Evolutionary conservation across 2,329 filamentous ascomycete genomes (phyloP), one percentile per base, ranked within the genome.

Genomic region (Fusarium pseudograminearum): DNA sequence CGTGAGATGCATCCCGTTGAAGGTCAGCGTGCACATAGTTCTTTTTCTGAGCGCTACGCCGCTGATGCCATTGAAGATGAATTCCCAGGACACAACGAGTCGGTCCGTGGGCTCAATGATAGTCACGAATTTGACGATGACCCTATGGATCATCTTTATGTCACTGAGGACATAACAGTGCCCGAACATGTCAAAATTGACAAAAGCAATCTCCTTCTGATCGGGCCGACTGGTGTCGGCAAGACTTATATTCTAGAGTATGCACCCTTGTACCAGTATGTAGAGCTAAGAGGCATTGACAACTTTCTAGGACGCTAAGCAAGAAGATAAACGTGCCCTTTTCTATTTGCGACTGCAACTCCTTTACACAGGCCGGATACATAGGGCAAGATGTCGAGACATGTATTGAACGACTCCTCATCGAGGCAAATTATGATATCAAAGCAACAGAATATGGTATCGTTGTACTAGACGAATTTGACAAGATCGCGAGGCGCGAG

Each of bases 341-440:
- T 76, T 94, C 93, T 67, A 97, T 97, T 80, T 95, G 93, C 65
- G 95, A 98, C 80, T 98, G 95, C 79, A 98, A 96, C 52, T 93
- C 94, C 8, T 94, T 98, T 69, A 98, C 95, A 0, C 95, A 98
- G 81, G 95, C 95, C 7, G 95, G 96, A 28, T 99, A 99, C 75
- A 98, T 99, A 72, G 96, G 96, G 31, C 95, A 98, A 77, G 96
- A 99, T 77, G 95, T 95, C n/a, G 96, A 99, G 77, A 91, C 93
- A 1, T 98, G 95, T 74, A 93, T 99, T 41, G 93, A 98, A 76
- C 87, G 96, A 45, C 85, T 99, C 28, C 85, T 99, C 12, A 92
- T 97, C 57, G 94, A 97, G 62, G 90, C 95, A 11, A 95, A 97
- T 78, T 97, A 97, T 79, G 92, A 97, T 72, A 88, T 96, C 30